Evolutionary conservation across 1,284 basidiomycete species (phyloP), one percentile per base, ranked within the genome.

Genomic region (Salmacisia buchloeana): DNA sequence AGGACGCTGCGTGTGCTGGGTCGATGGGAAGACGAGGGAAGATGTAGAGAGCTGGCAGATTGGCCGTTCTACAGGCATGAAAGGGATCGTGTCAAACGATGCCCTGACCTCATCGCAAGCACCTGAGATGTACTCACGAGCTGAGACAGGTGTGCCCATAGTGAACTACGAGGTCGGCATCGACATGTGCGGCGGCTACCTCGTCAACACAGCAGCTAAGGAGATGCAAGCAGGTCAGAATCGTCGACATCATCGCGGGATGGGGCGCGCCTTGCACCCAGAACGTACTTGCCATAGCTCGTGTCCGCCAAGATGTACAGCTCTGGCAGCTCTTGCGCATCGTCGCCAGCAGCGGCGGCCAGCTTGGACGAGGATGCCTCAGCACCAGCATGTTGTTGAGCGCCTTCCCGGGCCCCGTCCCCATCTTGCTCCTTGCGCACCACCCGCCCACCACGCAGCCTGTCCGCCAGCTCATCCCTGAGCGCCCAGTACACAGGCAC

Each of bases 101-200:
- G n/a, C n/a, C n/a, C n/a, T n/a, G n/a, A n/a, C n/a, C n/a, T n/a
- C n/a, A n/a, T n/a, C n/a, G n/a, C n/a, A n/a, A n/a, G n/a, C n/a
- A n/a, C n/a, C 21, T 33, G 3, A 31, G 41, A 43, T 7, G 23
- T 12, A 49, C 41, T 38, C 43, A 52, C 2, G 63, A 67, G 46
- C 88, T 93, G 82, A 98, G 85, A 81, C 96, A 99, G 0, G 94
- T 93, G 82, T 97, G 91, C 0, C 96, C 94, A 75, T 96, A 97
- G 78, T 98, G 94, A 4, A 99, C 88, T 65, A 97, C 84, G 9
- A 89, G 85, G 75, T 97, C 91, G 0, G 94, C 92, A 68, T 94
- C 87, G 45, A 94, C 88, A 78, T 98, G 96, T 69, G 93, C 88
- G 4, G 94, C 94, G 7, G 92, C 90, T 2, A 98, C 89, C 74